These are phyloP conservation scores for Daphne laureola DNA, from an alignment of 441 rosid species.

Conservation along the genomic window DNA sequence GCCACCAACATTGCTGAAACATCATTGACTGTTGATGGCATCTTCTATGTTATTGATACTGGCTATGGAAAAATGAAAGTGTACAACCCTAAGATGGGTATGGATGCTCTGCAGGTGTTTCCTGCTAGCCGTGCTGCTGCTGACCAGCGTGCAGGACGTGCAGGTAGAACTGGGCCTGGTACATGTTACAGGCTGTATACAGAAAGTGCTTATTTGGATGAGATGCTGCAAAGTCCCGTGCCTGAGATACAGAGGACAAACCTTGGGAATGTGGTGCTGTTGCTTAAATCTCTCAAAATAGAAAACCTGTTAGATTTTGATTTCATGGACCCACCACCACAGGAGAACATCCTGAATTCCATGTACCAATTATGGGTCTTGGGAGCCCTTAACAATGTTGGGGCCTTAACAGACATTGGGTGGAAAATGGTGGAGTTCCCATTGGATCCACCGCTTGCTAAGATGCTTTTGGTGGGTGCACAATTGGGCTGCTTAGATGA, in stretches of 20 bases:
- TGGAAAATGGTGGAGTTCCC: constrained; percentile 99
- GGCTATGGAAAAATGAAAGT: constrained; percentile 98
- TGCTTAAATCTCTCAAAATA: constrained; percentile 86
- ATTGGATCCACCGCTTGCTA: constrained; percentile 91
- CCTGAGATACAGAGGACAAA: constrained; percentile 98
- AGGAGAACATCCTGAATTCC: constrained; percentile 93
- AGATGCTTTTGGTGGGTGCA: constrained; percentile 97
- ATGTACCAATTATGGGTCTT: constrained; percentile 98
- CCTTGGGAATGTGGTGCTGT: constrained; percentile 87
- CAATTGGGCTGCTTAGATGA: constrained; percentile 69
- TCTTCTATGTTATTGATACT: constrained; percentile 88
- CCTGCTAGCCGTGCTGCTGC: constrained; percentile 96
- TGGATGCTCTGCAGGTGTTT: constrained; percentile 98
- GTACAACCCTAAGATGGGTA: constrained; percentile 97
- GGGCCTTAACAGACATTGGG: constrained; percentile 76
- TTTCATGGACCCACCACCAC: constrained; percentile 99
- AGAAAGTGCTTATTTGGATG: constrained; percentile 84
- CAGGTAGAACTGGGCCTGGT: constrained; percentile 98
- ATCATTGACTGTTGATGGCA: constrained; percentile 95
- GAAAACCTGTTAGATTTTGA: constrained; percentile 91
- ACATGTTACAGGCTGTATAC: constrained; percentile 92
- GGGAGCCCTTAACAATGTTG: constrained; percentile 94
- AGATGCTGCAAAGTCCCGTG: constrained; percentile 86
- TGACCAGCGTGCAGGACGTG: constrained; percentile 96
- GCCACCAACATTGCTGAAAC: constrained; percentile 99